Evolutionary conservation across 257 asterid species (phyloP).

Genomic region (Capsicum chinense): DNA sequence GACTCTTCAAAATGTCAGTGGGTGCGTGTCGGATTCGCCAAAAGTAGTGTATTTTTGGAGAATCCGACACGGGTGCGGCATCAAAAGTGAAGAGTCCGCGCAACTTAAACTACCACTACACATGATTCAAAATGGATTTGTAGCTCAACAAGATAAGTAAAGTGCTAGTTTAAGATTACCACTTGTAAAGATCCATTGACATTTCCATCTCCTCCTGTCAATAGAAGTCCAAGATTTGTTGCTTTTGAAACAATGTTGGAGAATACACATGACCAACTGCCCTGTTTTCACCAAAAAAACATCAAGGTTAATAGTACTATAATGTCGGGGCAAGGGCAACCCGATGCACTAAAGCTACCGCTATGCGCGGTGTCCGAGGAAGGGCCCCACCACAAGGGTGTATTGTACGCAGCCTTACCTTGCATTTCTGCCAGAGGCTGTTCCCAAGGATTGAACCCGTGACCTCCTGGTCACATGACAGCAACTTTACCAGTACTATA

Average conservation of each 20-base stretch:
- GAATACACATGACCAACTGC: slow-evolving; percentile 54
- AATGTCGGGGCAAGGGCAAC: not conserved
- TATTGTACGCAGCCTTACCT: too few species aligned
- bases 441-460: too few species aligned
- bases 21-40: too few species aligned
- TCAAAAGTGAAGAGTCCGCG: too few species aligned
- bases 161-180: slow-evolving; percentile 38
- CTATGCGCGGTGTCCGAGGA: too few species aligned
- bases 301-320: not conserved
- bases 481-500: not conserved
- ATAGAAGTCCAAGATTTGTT: slow-evolving; percentile 45
- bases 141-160: not conserved
- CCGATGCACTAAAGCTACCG: too few species aligned
- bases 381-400: too few species aligned
- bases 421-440: too few species aligned
- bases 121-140: not conserved
- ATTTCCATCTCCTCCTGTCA: slow-evolving; percentile 35
- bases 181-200: slow-evolving; percentile 55
- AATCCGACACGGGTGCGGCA: too few species aligned
- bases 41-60: too few species aligned
- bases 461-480: too few species aligned
- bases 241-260: slow-evolving; percentile 57
- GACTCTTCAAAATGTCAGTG: too few species aligned
- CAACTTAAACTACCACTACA: not conserved
- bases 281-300: slow-evolving; percentile 38